These are phyloP conservation scores for Cicer cuneatum DNA, from an alignment of 306 rosid species.

Conservation along the genomic window DNA sequence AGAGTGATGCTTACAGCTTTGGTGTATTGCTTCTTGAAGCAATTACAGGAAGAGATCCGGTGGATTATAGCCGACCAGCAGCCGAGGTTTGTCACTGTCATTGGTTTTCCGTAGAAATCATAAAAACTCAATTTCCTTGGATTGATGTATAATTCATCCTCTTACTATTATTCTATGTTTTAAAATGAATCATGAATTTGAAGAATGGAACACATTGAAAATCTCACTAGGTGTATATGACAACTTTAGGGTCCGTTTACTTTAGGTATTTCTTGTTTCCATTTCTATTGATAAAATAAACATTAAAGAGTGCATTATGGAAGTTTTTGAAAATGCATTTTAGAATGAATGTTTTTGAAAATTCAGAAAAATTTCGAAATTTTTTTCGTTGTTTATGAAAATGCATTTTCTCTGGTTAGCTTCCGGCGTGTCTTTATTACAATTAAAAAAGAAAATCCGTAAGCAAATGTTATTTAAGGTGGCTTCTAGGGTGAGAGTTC, in stretches of 20 bases:
- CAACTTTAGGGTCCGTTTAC: background rate
- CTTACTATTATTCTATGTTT: background rate
- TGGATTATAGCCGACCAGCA: constrained; percentile 71
- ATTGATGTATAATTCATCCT: background rate
- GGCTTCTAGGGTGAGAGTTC: too few species aligned
- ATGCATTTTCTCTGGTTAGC: too few species aligned
- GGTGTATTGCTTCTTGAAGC: constrained; percentile 80
- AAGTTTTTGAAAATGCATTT: too few species aligned
- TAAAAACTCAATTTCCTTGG: background rate
- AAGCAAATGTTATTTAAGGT: too few species aligned
- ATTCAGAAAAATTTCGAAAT: too few species aligned
- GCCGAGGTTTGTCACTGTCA: constrained; percentile 60
- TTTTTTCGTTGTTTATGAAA: too few species aligned
- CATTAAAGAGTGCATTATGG: too few species aligned
- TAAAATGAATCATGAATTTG: background rate
- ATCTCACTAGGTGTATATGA: constrained; percentile 9
- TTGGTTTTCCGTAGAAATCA: constrained; percentile 20
- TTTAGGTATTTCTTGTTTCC: too few species aligned
- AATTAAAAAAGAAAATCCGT: too few species aligned
- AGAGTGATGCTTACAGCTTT: constrained; percentile 82
- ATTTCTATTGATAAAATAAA: too few species aligned
- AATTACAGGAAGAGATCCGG: constrained; percentile 88
- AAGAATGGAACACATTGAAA: constrained; percentile 3
- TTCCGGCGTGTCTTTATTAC: too few species aligned
- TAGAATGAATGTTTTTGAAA: too few species aligned